Evolutionary conservation across 148 eudicot genomes (phyloP).

Genomic region (Chenopodium berlandieri): DNA sequence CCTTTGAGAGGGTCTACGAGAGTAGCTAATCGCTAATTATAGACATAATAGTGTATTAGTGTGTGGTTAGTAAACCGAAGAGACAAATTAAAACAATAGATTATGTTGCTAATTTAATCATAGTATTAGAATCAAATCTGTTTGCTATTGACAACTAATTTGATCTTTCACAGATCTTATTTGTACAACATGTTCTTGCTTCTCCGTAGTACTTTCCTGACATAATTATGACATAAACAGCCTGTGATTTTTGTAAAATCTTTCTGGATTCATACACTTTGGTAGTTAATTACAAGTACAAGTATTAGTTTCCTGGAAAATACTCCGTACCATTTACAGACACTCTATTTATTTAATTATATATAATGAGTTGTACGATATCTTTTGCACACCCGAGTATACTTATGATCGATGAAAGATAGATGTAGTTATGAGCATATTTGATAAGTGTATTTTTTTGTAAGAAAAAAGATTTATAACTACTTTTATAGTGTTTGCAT

Average conservation of each 20-base stretch:
- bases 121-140: neutral
- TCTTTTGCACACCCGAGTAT: no score
- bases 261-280: neutral
- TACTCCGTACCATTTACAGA: no score
- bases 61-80: conserved; percentile 26
- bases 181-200: neutral
- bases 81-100: conserved; percentile 22
- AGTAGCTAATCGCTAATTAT: conserved; percentile 4
- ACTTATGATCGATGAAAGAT: no score
- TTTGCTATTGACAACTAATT: conserved; percentile 15
- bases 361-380: no score
- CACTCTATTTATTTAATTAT: no score
- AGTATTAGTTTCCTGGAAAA: neutral
- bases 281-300: neutral
- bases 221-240: neutral
- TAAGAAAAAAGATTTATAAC: no score
- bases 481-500: no score
- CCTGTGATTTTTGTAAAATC: neutral
- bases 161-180: conserved; percentile 2
- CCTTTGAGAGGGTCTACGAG: conserved; percentile 23
- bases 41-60: neutral
- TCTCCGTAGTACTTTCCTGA: conserved; percentile 1
- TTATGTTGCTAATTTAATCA: neutral
- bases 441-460: no score
- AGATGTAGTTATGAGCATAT: no score